phyloP scores from a whole-genome alignment of 352 stramenopile species.

The Thalassiosira ordinaria region DNA sequence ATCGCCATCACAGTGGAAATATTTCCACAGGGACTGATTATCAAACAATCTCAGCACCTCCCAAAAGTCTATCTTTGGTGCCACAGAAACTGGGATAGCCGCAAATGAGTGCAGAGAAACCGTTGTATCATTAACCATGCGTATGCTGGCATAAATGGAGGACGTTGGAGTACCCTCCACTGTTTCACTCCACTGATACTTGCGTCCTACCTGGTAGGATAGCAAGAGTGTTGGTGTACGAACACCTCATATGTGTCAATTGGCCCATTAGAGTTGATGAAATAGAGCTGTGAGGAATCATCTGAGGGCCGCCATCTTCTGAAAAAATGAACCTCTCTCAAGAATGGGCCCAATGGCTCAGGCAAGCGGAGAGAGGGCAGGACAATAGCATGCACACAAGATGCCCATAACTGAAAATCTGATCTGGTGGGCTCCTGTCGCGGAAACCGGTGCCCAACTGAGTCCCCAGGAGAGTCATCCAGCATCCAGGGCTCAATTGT shows the following conservation, averaged over 20 bases:
- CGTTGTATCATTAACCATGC: neutral
- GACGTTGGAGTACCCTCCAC: neutral
- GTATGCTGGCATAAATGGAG: neutral
- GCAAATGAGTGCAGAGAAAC: neutral
- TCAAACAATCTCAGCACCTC: neutral
- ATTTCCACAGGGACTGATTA: slow-evolving; percentile 17
- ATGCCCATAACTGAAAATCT: slow-evolving; percentile 4
- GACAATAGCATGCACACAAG: neutral
- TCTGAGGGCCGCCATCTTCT: neutral
- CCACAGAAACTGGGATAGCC: too few species aligned
- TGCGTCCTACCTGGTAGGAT: too few species aligned
- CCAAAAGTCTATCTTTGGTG: neutral
- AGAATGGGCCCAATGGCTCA: neutral
- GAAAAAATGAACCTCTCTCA: neutral
- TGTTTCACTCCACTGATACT: neutral
- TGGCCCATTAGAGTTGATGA: too few species aligned
- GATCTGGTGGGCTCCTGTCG: neutral
- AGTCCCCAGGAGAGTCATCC: neutral
- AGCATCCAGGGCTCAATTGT: neutral
- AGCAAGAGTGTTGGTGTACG: too few species aligned
- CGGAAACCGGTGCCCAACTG: neutral
- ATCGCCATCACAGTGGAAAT: slow-evolving; percentile 23
- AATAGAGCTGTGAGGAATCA: too few species aligned
- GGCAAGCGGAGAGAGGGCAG: neutral
- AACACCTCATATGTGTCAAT: too few species aligned